Base-by-base conservation (phyloP, 2,329 filamentous ascomycete species). In the Microcyclospora tardicrescens region DNA sequence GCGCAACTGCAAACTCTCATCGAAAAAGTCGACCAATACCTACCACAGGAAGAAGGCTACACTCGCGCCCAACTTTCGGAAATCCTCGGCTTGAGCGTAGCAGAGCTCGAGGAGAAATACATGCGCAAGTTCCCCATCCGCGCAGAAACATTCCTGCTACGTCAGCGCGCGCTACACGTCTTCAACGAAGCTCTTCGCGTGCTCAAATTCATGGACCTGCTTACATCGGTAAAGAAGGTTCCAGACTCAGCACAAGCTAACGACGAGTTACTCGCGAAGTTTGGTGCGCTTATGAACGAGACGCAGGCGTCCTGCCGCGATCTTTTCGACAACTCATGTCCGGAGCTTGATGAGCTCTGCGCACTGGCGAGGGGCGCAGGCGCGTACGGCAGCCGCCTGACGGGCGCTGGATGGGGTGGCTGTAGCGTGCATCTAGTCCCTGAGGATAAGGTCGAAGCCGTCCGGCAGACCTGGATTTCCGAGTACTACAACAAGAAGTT, bases 351-450 rank as follows among this genome's bases (percentile, higher is more conserved):
- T 59, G 72, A 84, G 44, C 73, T 98, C 29, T 96, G 89, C 61
- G 61, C 69, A 30, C 80, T 96, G 48, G 87, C 87, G 0, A 71
- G 79, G 19, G 69, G 67, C 12, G 83, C 83, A 1, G 91, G 91
- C 2, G 77, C 83, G 13, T 86, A 85, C 57, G 91, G 89, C 19
- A 86, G 82, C 50, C 71, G 89, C 16, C 65, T 95, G 50, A 96
- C 89, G 0, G 91, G 91, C 30, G 91, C 91, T 1, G 91, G 91
- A 2, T 98, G 91, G 91, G 91, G 91, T 44, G 91, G 91, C 2
- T 96, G 91, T 65, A 91, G 77, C 43, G 89, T 98, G 41, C 91
- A 98, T 64, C 72, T 98, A 41, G 81, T 96, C 37, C 82, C 89
- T 0, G 82, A 77, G 41, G 74, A 85, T 53, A 89, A 81, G 61